These are phyloP conservation scores for Dissoconium aciculare DNA, from an alignment of 2,329 filamentous ascomycete genomes.

Conservation along the genomic window DNA sequence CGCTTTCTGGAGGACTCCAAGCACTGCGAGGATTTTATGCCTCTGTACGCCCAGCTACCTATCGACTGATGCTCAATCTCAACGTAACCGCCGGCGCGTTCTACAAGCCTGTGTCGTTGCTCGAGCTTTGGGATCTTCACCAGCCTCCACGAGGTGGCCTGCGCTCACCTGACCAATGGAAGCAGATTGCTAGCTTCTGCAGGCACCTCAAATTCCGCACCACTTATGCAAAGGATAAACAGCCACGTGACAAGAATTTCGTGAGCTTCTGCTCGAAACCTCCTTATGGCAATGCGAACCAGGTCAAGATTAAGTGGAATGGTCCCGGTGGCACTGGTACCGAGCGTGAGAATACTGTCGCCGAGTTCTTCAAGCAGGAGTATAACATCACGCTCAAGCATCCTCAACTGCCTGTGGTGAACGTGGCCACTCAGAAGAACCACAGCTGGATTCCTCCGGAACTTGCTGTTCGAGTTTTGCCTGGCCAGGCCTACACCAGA, in stretches of 20 bases:
- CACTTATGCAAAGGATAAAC: background rate
- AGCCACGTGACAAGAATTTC: background rate
- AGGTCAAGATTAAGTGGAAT: background rate
- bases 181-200: background rate
- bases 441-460: conserved; percentile 55
- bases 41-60: conserved; percentile 44
- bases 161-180: background rate
- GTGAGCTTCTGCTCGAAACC: background rate
- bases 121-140: conserved; percentile 3
- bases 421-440: conserved; percentile 43
- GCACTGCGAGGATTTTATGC: conserved; percentile 48
- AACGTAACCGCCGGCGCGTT: conserved; percentile 48
- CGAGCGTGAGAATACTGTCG: conserved; percentile 37
- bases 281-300: background rate
- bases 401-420: conserved; percentile 42
- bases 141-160: background rate
- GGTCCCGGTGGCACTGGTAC: background rate
- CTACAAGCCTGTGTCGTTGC: conserved; percentile 30
- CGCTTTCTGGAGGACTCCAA: conserved; percentile 37
- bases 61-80: conserved; percentile 45
- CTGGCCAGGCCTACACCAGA: conserved; percentile 48
- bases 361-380: conserved; percentile 34
- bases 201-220: background rate
- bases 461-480: conserved; percentile 43
- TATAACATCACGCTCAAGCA: conserved; percentile 28